Base-by-base conservation (phyloP, 2,329 filamentous ascomycete species). In the Tolypocladium tropicale region DNA sequence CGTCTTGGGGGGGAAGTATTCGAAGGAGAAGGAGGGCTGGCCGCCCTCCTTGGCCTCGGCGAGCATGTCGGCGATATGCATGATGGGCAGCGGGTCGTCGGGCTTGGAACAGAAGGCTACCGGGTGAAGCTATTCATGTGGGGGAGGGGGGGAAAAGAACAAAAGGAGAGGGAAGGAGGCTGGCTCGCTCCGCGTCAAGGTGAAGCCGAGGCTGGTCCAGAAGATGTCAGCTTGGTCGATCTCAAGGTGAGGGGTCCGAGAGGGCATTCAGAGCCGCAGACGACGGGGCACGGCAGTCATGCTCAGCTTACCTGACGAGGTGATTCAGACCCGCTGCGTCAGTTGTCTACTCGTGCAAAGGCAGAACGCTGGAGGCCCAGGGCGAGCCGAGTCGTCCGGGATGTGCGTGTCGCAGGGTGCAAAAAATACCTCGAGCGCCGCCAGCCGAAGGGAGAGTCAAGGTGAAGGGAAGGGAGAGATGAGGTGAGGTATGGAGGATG, bases 1-100 rank as follows among this genome's bases (percentile, higher is more conserved):
- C 9, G 94, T 99, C 78, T 99, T 99, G 41, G 94, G 94, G 53
- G 94, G 94, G 75, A 99, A 99, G 80, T 96, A 99, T 74, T 99
- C 94, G 78, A 99, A 99, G 58, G 94, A 99, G 79, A 96, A 96
- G 69, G 91, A 94, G 57, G 92, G 88, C 67, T 88, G 83, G 70
- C 85, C 84, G 67, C 86, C 84, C 75, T 82, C 81, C 74, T 91
- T 84, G 73, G 92, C 86, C 65, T 93, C 88, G 64, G 83, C 79
- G 67, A 99, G 81, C 80, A 96, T 96, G 66, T 94, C 85, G 64
- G 87, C 89, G 80, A 99, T 93, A 76, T 97, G 94, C 93, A 99
- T 97, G 62, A 49, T 32, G n/a, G 23, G 32, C 46, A 49, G 46
- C 46, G 46, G 46, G 46, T 49, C 16, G 41, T 46, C 18, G 41